Base-by-base conservation (phyloP, 495 filamentous ascomycete genomes). In the Penicillium daleae region DNA sequence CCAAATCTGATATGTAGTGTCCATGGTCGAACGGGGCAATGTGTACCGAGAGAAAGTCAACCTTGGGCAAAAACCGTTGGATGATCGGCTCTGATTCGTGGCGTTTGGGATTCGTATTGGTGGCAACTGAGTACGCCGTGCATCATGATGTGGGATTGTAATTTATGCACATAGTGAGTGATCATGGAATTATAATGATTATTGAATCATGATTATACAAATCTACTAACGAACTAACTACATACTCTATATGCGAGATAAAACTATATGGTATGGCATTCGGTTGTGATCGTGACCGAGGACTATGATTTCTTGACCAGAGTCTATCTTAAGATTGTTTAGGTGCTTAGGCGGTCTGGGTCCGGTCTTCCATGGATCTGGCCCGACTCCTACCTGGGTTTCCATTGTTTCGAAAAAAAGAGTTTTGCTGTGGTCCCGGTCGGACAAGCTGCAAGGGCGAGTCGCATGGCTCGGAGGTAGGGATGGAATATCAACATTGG, bases 81-180 rank as follows among this genome's bases (percentile, higher is more conserved):
- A 21, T 12, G 32, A 21, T 29, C 51, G 27, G n/a, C 42, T 24
- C 26, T 50, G 46, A 50, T 50, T 50, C 46, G 46, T 29, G 46
- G 24, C 46, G 46, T 29, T 17, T 50, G 7, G 24, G 42, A 44
- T 13, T 48, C 56, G 40, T 48, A 57, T 48, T 21, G 8, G 62
- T 60, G 62, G 62, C 62, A 55, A 64, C 46, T 60, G 62, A 64
- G 62, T 55, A 60, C 62, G 46, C 4, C 17, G 21, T 64, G 56
- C 56, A 64, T 64, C 56, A 64, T 60, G 31, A 48, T 9, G 21
- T 27, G 17, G 15, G 31, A 46, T 46, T 46, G 42, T 22, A 21
- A 3, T 12, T 21, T 22, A 46, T 46, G 19, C 19, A 46, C 3
- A 1, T 46, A 21, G 24, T 46, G 19, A 46, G 17, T 22, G 42